Conservation (phyloP, 352 stramenopile genomes). For the Nothophytophthora sp. region DNA sequence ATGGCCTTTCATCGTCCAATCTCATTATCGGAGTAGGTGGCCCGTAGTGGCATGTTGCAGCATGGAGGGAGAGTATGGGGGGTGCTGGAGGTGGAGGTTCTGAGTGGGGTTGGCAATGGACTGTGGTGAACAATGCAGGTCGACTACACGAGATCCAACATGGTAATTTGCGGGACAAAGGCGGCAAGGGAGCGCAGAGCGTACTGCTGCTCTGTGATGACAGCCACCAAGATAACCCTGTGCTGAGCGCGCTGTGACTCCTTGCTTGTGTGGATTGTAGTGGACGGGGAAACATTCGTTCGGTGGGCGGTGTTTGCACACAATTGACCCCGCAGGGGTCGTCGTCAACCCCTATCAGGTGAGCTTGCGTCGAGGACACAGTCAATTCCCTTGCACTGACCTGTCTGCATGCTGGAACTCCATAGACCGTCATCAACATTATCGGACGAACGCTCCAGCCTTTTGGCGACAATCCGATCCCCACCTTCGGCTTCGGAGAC, state of each 20-base stretch:
- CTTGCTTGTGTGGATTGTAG: slow-evolving; percentile 23
- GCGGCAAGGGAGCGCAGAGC: neutral
- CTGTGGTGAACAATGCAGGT: slow-evolving; percentile 32
- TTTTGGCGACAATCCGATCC: slow-evolving; percentile 76
- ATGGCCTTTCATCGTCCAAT: slow-evolving; percentile 66
- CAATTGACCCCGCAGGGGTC: slow-evolving; percentile 51
- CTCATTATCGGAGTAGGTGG: slow-evolving; percentile 67
- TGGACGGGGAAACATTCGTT: slow-evolving; percentile 74
- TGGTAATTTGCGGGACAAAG: slow-evolving; percentile 21
- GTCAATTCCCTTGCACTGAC: neutral
- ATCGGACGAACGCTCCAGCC: slow-evolving; percentile 64
- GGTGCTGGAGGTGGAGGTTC: slow-evolving; percentile 3
- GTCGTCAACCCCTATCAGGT: slow-evolving; percentile 72
- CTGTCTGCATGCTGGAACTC: neutral
- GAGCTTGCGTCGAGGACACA: too few relatives aligned
- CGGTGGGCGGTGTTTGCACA: slow-evolving; percentile 59
- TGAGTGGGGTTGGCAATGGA: slow-evolving; percentile 1
- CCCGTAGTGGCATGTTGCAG: neutral
- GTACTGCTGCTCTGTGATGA: slow-evolving; percentile 2
- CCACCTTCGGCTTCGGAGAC: slow-evolving; percentile 78
- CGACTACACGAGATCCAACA: slow-evolving; percentile 82
- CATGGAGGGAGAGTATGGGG: neutral
- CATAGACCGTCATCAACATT: slow-evolving; percentile 67
- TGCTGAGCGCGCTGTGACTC: neutral
- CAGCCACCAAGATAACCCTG: too few relatives aligned